Evolutionary conservation across 2,329 filamentous ascomycete species (phyloP).

Genomic region (Didymella sp.): DNA sequence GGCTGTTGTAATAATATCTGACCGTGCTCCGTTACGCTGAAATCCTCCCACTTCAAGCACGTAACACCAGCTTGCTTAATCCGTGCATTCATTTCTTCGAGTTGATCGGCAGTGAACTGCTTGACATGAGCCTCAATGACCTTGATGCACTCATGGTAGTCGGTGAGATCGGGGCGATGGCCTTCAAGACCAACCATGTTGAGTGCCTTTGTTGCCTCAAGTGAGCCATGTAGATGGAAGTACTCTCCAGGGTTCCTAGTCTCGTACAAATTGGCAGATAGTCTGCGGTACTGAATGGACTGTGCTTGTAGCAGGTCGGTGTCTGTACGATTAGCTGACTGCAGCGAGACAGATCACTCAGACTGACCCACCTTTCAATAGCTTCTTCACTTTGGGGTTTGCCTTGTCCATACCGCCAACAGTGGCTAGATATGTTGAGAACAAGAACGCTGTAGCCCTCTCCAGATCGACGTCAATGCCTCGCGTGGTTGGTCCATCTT

Average conservation of each 20-base stretch:
- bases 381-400: constrained; percentile 55
- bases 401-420: constrained; percentile 59
- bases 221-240: constrained; percentile 77
- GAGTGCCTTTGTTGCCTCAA: constrained; percentile 73
- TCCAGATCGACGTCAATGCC: constrained; percentile 62
- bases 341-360: constrained; percentile 1
- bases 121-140: constrained; percentile 53
- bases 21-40: constrained; percentile 50
- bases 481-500: constrained; percentile 53
- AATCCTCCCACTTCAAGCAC: constrained; percentile 52
- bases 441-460: constrained; percentile 62
- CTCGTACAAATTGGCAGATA: constrained; percentile 75
- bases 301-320: constrained; percentile 75
- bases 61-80: constrained; percentile 54
- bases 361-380: constrained; percentile 50
- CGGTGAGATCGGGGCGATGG: constrained; percentile 65
- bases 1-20: constrained; percentile 51
- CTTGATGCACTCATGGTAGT: constrained; percentile 52
- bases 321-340: constrained; percentile 56
- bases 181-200: constrained; percentile 73
- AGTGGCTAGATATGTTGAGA: constrained; percentile 65
- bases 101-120: constrained; percentile 48
- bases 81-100: constrained; percentile 53
- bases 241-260: constrained; percentile 71
- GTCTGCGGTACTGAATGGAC: constrained; percentile 72